Percentiles rank a stretch among this genome's conserved stretches.
These are phyloP conservation scores for Fusarium brachygibbosum DNA, from an alignment of 2,329 filamentous ascomycete species.

Conservation along the genomic window DNA sequence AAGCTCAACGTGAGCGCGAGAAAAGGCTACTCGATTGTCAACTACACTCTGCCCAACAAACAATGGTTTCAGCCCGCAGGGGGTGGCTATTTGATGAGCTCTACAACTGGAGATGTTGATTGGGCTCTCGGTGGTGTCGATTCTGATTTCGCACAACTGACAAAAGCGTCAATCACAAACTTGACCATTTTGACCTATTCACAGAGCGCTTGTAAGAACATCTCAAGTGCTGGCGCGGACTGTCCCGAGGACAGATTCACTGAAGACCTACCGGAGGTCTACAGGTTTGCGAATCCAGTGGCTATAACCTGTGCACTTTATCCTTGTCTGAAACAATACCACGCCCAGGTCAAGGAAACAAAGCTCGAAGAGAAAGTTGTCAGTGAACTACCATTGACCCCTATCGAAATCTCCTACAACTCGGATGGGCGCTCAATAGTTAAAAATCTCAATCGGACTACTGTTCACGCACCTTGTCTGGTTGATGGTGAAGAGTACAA, in stretches of 20 bases:
- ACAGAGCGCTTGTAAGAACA: neutral
- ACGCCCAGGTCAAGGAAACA: neutral
- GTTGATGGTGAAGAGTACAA: neutral
- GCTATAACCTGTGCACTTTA: constrained; percentile 11
- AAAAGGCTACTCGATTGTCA: rapidly evolving
- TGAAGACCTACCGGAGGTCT: rapidly evolving
- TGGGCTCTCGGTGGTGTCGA: constrained; percentile 3
- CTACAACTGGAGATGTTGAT: neutral
- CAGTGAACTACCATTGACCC: neutral
- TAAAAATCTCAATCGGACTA: neutral
- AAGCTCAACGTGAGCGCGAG: neutral
- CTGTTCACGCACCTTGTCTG: neutral
- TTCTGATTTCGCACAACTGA: neutral
- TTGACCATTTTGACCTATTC: constrained; percentile 2
- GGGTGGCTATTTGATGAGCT: neutral
- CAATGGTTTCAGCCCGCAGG: neutral
- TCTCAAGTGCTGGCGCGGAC: rapidly evolving
- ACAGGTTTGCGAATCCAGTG: rapidly evolving
- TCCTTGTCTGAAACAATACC: constrained; percentile 16
- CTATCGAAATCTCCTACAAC: neutral
- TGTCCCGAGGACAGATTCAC: constrained; percentile 5
- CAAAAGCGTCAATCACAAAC: neutral
- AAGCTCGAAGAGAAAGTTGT: neutral
- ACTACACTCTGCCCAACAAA: neutral
- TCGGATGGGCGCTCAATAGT: rapidly evolving